Evolutionary conservation across 2,329 filamentous ascomycete species (phyloP).

Genomic region (Fusarium napiforme): DNA sequence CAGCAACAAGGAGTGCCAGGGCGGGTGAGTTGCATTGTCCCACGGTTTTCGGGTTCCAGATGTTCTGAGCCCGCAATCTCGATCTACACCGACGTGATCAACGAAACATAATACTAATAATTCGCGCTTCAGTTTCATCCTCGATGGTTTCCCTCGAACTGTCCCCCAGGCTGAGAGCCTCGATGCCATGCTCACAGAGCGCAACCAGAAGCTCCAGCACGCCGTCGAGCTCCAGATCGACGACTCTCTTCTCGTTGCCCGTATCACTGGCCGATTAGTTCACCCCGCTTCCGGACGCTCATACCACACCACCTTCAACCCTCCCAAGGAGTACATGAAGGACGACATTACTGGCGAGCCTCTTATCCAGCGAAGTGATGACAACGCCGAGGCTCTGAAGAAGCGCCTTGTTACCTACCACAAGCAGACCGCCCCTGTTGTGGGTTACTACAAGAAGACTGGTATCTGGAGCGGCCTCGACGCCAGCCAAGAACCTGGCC

Average conservation of each 20-base stretch:
- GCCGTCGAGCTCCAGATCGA: constrained; percentile 97
- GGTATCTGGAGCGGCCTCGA: constrained; percentile 97
- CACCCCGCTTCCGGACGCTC: constrained; percentile 96
- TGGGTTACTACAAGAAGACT: constrained; percentile 95
- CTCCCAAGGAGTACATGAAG: constrained; percentile 91
- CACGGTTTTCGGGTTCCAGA: neutral
- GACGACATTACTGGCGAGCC: constrained; percentile 98
- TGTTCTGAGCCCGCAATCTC: constrained; percentile 11
- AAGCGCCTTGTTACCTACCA: constrained; percentile 96
- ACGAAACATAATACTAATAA: constrained; percentile 37
- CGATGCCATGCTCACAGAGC: constrained; percentile 85
- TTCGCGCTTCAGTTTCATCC: constrained; percentile 79
- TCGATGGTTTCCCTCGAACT: constrained; percentile 97
- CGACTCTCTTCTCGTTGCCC: constrained; percentile 89
- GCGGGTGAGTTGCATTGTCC: constrained; percentile 73
- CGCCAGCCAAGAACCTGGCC: constrained; percentile 92
- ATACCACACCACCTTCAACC: constrained; percentile 99
- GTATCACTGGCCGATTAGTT: constrained; percentile 94
- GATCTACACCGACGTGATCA: constrained; percentile 3
- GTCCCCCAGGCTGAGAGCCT: constrained; percentile 95
- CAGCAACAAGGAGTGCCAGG: constrained; percentile 93
- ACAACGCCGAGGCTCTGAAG: constrained; percentile 95
- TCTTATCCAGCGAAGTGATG: constrained; percentile 93
- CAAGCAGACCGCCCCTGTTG: constrained; percentile 90
- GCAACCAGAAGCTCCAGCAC: constrained; percentile 89